Evolutionary conservation across 108 stramenopile species (phyloP).

Genomic region (Cylindrotheca closterium): DNA sequence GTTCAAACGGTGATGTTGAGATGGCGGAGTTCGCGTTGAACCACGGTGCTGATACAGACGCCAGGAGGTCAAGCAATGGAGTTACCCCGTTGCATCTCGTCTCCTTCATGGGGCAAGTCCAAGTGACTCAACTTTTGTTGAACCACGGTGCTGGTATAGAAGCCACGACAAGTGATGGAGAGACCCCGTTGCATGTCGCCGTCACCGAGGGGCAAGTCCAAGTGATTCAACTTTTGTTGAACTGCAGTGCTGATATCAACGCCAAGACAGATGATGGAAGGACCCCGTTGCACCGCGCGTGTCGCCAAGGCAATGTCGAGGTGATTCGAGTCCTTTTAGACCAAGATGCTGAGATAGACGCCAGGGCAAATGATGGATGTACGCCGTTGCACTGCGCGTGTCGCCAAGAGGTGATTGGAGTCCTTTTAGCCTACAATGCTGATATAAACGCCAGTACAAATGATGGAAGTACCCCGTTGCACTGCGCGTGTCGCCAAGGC

Average conservation of each 20-base stretch:
- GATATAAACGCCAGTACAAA: constrained; percentile 2
- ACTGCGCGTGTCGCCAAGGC: constrained; percentile 6
- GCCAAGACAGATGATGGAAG: too few species aligned
- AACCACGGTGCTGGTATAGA: constrained; percentile 8
- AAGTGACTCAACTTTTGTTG: neutral
- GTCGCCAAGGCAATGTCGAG: constrained; percentile 4
- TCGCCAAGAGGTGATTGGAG: neutral
- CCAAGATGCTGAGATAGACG: constrained; percentile 6
- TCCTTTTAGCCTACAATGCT: constrained; percentile 10
- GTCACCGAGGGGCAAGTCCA: neutral
- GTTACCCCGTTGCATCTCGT: constrained; percentile 15
- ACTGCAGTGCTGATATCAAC: too few species aligned
- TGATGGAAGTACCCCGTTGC: constrained; percentile 9
- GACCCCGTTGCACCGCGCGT: too few species aligned
- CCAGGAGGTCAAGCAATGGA: neutral
- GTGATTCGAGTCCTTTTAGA: constrained; percentile 6
- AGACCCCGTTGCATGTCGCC: constrained; percentile 20
- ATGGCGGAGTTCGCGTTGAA: constrained; percentile 9
- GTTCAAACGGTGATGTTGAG: constrained; percentile 5
- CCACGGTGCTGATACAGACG: constrained; percentile 10
- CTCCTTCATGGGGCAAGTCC: neutral
- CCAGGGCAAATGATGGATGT: constrained; percentile 1
- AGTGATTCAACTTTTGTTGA: constrained; percentile 1
- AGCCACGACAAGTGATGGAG: constrained; percentile 10
- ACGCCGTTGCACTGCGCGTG: constrained; percentile 10